Percentiles rank a stretch among this genome's conserved stretches.
Evolutionary conservation across 2,329 filamentous ascomycete genomes (phyloP).

Genomic region (Calonectria hawksworthii): DNA sequence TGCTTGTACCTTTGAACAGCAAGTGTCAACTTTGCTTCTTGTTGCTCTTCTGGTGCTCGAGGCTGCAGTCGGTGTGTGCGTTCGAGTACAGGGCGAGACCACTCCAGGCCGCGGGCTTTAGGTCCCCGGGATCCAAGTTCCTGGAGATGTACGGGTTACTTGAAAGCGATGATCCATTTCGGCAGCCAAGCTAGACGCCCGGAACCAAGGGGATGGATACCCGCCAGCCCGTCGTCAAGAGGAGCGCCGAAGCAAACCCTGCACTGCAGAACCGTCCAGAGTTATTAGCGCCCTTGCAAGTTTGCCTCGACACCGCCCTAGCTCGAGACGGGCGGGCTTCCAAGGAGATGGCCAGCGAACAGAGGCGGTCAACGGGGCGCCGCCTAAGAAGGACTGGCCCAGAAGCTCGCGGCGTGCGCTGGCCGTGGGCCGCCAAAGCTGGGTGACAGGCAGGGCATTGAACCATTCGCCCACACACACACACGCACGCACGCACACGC

Average conservation of each 20-base stretch:
- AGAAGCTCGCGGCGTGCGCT: slow-evolving; percentile 22
- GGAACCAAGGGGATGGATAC: slow-evolving; percentile 24
- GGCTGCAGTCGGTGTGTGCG: slow-evolving; percentile 36
- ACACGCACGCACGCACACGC: slow-evolving; percentile 27
- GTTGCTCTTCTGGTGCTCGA: slow-evolving; percentile 13
- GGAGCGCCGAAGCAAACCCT: slow-evolving; percentile 35
- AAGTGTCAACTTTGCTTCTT: slow-evolving; percentile 29
- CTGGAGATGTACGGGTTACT: slow-evolving; percentile 8
- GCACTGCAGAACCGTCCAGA: slow-evolving; percentile 30
- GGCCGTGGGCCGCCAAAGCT: slow-evolving; percentile 21
- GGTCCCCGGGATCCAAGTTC: not conserved
- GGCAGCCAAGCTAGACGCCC: slow-evolving; percentile 18
- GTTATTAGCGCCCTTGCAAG: slow-evolving; percentile 39
- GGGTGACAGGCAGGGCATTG: slow-evolving; percentile 22
- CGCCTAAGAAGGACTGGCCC: slow-evolving; percentile 20
- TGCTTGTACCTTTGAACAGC: slow-evolving; percentile 43
- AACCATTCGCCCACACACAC: slow-evolving; percentile 31
- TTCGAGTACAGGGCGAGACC: slow-evolving; percentile 1
- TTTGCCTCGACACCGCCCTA: slow-evolving; percentile 45
- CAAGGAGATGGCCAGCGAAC: slow-evolving; percentile 42
- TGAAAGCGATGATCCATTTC: slow-evolving; percentile 13
- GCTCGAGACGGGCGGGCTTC: slow-evolving; percentile 37
- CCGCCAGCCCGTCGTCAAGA: slow-evolving; percentile 38
- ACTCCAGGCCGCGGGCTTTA: not conserved
- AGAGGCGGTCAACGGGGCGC: slow-evolving; percentile 44